Evolutionary conservation across 2,329 filamentous ascomycete genomes (phyloP).

Genomic region (Trichothecium sympodiale): DNA sequence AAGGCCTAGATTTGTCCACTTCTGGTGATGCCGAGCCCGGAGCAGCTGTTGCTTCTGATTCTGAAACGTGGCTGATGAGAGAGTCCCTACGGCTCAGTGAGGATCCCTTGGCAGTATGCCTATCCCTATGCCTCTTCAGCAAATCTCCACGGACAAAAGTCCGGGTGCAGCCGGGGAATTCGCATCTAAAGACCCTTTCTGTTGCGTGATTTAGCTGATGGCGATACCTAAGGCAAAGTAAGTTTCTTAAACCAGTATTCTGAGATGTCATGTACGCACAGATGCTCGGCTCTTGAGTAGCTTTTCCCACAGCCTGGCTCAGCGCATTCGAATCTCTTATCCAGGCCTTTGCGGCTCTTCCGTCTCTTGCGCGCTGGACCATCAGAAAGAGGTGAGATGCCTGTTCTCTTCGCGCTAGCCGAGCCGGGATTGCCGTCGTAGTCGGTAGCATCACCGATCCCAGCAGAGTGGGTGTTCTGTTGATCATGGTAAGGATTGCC

Average conservation of each 20-base stretch:
- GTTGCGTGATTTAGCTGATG: slow-evolving; percentile 94
- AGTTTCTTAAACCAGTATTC: slow-evolving; percentile 6
- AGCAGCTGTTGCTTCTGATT: slow-evolving; percentile 1
- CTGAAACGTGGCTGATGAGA: slow-evolving; percentile 20
- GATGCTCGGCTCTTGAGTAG: slow-evolving; percentile 90
- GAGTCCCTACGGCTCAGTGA: slow-evolving; percentile 64
- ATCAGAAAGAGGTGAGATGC: slow-evolving; percentile 40
- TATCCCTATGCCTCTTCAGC: slow-evolving; percentile 73
- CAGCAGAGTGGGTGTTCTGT: neutral
- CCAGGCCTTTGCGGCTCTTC: slow-evolving; percentile 64
- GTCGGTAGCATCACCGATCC: neutral
- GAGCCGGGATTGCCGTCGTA: slow-evolving; percentile 4
- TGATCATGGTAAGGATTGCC: slow-evolving; percentile 1
- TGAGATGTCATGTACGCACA: slow-evolving; percentile 43
- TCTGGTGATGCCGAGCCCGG: neutral
- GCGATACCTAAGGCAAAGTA: slow-evolving; percentile 46
- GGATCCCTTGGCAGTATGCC: slow-evolving; percentile 70
- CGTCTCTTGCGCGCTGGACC: slow-evolving; percentile 49
- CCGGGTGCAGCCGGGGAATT: slow-evolving; percentile 81
- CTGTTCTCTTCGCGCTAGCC: slow-evolving; percentile 28
- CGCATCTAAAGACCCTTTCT: slow-evolving; percentile 90
- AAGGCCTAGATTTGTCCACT: too few relatives aligned
- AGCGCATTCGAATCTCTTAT: slow-evolving; percentile 76
- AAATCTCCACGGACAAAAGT: slow-evolving; percentile 91
- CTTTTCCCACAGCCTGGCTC: slow-evolving; percentile 86